Evolutionary conservation across 1,139 yeast genomes (phyloP), one percentile per base, ranked within the genome.

Genomic region (Taphrina deformans): DNA sequence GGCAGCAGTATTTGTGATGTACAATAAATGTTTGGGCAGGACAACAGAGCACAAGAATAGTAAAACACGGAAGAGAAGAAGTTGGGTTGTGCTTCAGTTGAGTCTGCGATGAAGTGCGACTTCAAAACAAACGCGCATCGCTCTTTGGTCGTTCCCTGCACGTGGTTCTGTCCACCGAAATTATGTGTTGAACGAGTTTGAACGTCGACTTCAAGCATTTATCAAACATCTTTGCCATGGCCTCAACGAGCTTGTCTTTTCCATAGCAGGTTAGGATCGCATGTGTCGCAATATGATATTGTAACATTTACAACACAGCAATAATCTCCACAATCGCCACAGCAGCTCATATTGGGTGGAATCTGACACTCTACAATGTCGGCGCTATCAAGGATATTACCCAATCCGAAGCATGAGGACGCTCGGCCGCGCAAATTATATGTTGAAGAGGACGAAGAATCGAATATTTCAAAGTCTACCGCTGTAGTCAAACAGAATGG

Each of bases 331-430:
- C n/a, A n/a, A n/a, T n/a, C n/a, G n/a, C n/a, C n/a, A n/a, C n/a
- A n/a, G n/a, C n/a, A n/a, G n/a, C n/a, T n/a, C n/a, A n/a, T n/a
- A n/a, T n/a, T n/a, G n/a, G n/a, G n/a, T n/a, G n/a, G n/a, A n/a
- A n/a, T n/a, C n/a, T n/a, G n/a, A n/a, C n/a, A n/a, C n/a, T n/a
- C n/a, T n/a, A 31, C 27, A 33, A 59, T 59, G 63, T 59, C 63
- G 35, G 63, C 50, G 24, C 41, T 59, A 16, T 38, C 56, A 12
- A 48, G 26, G 48, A 33, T 59, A 12, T 23, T 59, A 33, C 63
- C 63, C 24, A 41, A 59, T 18, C 63, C 63, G 5, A 40, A 50
- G 40, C 24, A 23, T 18, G 48, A 59, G 29, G 58, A 35, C 23
- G 10, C 2, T 18, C 48, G 48, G 24, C 27, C 48, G 2, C 33